These are phyloP conservation scores for Citrullus mucosospermus DNA, from an alignment of 306 rosid genomes.

Conservation along the genomic window DNA sequence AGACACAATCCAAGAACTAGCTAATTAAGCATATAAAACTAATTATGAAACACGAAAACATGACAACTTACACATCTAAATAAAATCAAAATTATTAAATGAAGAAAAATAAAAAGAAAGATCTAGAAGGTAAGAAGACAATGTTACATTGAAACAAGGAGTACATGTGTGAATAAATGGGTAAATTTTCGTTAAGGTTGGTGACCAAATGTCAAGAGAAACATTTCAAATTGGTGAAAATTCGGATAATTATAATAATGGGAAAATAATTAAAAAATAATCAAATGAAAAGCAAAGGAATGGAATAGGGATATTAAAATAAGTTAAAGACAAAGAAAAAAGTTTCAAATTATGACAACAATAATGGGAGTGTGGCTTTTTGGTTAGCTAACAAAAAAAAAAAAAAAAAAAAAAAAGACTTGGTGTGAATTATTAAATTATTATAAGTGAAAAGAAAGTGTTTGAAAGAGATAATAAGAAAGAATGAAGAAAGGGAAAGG, in stretches of 20 bases:
- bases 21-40: too few relatives aligned
- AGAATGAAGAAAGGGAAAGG: too few relatives aligned
- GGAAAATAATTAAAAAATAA: background rate
- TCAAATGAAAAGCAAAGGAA: background rate
- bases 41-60: background rate
- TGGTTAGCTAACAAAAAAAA: background rate
- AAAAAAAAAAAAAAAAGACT: background rate
- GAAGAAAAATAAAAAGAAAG: background rate
- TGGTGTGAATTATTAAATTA: background rate
- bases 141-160: background rate
- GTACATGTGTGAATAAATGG: background rate
- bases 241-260: background rate
- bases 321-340: background rate
- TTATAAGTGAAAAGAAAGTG: too few relatives aligned
- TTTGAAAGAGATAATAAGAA: too few relatives aligned
- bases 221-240: background rate
- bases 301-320: background rate
- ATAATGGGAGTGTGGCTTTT: constrained; percentile 5
- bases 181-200: constrained; percentile 1
- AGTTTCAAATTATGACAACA: background rate
- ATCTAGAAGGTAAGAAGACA: background rate
- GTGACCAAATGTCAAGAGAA: background rate
- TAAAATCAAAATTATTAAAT: background rate
- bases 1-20: too few relatives aligned
- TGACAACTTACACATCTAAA: background rate